phyloP scores from a whole-genome alignment of 139 green algal species.

The Closterium sp. region DNA sequence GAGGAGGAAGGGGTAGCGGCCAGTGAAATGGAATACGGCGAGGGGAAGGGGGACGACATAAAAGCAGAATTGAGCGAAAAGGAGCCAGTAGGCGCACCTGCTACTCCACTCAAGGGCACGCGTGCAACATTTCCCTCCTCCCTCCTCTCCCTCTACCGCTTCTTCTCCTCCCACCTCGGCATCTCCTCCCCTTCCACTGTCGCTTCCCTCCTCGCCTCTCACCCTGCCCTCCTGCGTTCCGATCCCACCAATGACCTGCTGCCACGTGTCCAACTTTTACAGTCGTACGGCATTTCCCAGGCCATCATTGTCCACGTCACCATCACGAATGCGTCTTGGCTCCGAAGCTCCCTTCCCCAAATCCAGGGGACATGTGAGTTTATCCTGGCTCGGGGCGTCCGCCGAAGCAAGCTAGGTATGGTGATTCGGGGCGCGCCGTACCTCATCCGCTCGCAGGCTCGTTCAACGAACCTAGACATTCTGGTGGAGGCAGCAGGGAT shows the following conservation, averaged over 20 bases:
- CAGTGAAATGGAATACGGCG: no score
- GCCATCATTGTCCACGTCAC: background rate
- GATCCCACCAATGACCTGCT: background rate
- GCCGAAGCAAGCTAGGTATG: background rate
- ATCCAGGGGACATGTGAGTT: background rate
- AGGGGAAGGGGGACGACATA: no score
- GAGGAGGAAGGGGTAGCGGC: no score
- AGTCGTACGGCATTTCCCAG: background rate
- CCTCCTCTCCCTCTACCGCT: no score
- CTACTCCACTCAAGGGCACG: no score
- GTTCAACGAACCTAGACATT: background rate
- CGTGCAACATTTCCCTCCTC: no score
- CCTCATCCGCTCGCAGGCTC: background rate
- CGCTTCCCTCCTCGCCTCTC: background rate
- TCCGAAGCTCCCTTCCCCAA: background rate
- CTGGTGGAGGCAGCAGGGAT: background rate
- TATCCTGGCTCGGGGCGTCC: background rate
- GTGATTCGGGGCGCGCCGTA: background rate
- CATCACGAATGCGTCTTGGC: background rate
- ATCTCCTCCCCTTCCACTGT: no score
- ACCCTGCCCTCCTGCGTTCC: background rate
- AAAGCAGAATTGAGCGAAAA: no score
- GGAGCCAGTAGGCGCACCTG: no score
- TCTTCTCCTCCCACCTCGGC: no score
- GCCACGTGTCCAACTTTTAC: background rate